phyloP scores from a whole-genome alignment of 2,329 filamentous ascomycete genomes.

The Colletotrichum aenigma region DNA sequence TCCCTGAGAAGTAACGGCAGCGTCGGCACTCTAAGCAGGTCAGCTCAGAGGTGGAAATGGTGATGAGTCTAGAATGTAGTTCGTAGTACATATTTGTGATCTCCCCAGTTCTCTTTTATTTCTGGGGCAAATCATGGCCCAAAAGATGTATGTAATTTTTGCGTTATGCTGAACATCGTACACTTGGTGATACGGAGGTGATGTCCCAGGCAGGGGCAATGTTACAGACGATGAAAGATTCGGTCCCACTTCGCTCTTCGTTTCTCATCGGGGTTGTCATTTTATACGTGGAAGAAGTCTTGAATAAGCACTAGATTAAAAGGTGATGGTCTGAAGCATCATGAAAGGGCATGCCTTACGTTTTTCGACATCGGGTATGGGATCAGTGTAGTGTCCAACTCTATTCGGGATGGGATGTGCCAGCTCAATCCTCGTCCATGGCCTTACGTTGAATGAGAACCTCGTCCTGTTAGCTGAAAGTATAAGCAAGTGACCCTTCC shows the following conservation, averaged over 20 bases:
- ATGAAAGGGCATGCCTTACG: not conserved
- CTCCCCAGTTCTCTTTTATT: too few relatives aligned
- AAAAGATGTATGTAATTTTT: too few relatives aligned
- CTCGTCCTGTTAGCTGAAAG: rapidly evolving
- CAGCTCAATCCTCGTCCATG: not conserved
- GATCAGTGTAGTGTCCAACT: not conserved
- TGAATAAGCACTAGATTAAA: not conserved
- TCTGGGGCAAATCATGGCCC: too few relatives aligned
- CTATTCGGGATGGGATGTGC: not conserved
- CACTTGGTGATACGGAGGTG: not conserved
- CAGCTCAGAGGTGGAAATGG: not conserved
- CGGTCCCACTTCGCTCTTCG: not conserved
- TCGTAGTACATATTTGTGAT: not conserved
- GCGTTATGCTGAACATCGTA: not conserved
- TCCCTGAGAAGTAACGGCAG: rapidly evolving
- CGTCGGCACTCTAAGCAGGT: rapidly evolving
- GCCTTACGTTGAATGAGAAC: rapidly evolving
- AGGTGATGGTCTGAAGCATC: not conserved
- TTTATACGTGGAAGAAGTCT: not conserved
- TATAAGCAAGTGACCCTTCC: rapidly evolving
- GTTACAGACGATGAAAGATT: rapidly evolving
- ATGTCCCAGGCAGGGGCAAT: not conserved
- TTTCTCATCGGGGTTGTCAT: rapidly evolving
- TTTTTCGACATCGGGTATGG: not conserved
- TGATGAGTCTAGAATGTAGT: not conserved